Conservation (phyloP, 2,329 filamentous ascomycete species). For the Fusarium proliferatum region DNA sequence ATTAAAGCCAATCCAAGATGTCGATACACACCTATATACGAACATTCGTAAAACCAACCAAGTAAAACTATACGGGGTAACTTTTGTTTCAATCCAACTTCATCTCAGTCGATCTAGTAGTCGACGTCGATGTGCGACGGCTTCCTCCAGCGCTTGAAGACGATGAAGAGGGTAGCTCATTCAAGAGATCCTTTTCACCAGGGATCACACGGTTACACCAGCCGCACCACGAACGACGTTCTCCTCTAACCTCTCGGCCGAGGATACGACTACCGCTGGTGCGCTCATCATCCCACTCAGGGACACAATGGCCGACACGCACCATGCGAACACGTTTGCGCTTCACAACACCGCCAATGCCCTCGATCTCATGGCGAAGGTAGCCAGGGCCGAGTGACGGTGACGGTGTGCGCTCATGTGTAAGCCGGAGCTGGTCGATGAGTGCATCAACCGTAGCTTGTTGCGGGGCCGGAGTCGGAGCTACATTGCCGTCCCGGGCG, state of each 20-base stretch:
- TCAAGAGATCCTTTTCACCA: constrained; percentile 58
- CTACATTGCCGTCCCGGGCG: constrained; percentile 59
- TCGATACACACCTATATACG: background rate
- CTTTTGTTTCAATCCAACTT: constrained; percentile 15
- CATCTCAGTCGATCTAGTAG: constrained; percentile 26
- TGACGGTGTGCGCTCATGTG: constrained; percentile 57
- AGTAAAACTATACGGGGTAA: background rate
- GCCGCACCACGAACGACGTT: constrained; percentile 85
- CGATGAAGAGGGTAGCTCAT: constrained; percentile 41
- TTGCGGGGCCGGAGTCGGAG: constrained; percentile 26
- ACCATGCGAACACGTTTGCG: constrained; percentile 87
- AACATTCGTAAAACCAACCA: background rate
- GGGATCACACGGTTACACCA: constrained; percentile 88
- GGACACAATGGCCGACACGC: constrained; percentile 83
- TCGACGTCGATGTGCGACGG: constrained; percentile 41
- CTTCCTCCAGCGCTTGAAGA: constrained; percentile 40
- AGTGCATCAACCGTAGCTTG: constrained; percentile 41
- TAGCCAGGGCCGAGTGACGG: constrained; percentile 77
- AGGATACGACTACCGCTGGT: constrained; percentile 71
- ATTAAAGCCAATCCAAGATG: background rate
- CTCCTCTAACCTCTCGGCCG: constrained; percentile 74
- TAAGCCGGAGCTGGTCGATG: constrained; percentile 47
- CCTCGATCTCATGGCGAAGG: constrained; percentile 87
- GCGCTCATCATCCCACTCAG: constrained; percentile 85
- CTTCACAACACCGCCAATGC: constrained; percentile 88